Percentiles rank a stretch among this genome's conserved stretches.
These are phyloP conservation scores for Ophiobolus disseminans DNA, from an alignment of 2,329 filamentous ascomycete species.

Conservation along the genomic window DNA sequence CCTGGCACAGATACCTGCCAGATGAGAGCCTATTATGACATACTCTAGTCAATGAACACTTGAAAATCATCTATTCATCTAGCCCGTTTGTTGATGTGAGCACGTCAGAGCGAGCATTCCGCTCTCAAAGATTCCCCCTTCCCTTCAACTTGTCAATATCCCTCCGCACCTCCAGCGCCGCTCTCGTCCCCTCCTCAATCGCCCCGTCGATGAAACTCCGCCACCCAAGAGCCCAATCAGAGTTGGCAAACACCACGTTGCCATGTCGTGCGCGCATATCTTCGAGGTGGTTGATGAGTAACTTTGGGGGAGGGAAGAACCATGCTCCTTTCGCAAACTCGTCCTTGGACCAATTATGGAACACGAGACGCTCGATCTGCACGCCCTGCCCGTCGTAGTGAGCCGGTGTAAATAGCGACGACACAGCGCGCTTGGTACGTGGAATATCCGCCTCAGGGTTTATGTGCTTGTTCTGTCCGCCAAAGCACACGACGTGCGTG, in stretches of 20 bases:
- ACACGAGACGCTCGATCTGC: conserved; percentile 42
- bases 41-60: too few relatives aligned
- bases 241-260: conserved; percentile 56
- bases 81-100: too few relatives aligned
- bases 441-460: conserved; percentile 54
- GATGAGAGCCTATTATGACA: too few relatives aligned
- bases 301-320: conserved; percentile 41
- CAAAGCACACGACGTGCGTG: conserved; percentile 58
- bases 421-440: conserved; percentile 39
- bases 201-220: conserved; percentile 60
- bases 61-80: too few relatives aligned
- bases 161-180: conserved; percentile 39
- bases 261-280: conserved; percentile 53
- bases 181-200: conserved; percentile 55
- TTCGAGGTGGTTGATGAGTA: conserved; percentile 50
- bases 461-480: conserved; percentile 53
- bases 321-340: conserved; percentile 56
- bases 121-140: background rate
- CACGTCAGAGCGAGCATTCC: too few relatives aligned
- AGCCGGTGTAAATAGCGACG: conserved; percentile 35
- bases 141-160: conserved; percentile 8
- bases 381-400: conserved; percentile 1
- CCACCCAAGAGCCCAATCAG: conserved; percentile 60
- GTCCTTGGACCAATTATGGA: conserved; percentile 60
- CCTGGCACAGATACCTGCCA: too few relatives aligned